Conservation (phyloP, 1,284 basidiomycete genomes). For the Psilocybe mexicana region DNA sequence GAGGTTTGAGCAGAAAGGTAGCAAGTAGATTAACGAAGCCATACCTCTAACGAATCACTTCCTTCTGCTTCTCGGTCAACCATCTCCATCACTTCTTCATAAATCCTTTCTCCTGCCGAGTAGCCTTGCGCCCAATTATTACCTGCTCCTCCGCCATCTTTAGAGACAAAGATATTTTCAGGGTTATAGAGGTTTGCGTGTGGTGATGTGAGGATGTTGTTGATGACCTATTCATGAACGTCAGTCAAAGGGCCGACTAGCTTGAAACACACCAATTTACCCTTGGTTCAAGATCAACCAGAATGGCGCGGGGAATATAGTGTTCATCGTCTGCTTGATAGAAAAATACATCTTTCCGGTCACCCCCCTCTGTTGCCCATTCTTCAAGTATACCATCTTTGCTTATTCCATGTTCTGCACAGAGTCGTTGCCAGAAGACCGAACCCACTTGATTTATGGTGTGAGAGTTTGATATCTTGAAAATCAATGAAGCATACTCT, state of each 20-base stretch:
- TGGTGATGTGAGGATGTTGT: conserved; percentile 90
- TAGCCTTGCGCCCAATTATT: conserved; percentile 99
- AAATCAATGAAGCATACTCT: conserved; percentile 60
- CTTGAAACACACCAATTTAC: conserved; percentile 47
- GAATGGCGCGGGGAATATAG: conserved; percentile 95
- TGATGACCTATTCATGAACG: conserved; percentile 75
- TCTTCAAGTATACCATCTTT: conserved; percentile 93
- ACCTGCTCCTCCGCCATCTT: conserved; percentile 96
- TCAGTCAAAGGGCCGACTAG: conserved; percentile 8
- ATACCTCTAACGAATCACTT: conserved; percentile 94
- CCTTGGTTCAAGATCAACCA: conserved; percentile 97
- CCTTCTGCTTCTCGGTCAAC: conserved; percentile 98
- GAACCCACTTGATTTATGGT: conserved; percentile 66
- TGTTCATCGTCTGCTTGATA: conserved; percentile 99
- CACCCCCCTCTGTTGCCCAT: conserved; percentile 91
- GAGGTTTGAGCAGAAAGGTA: background rate
- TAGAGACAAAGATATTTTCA: conserved; percentile 95
- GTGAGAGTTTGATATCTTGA: conserved; percentile 9
- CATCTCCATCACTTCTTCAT: conserved; percentile 99
- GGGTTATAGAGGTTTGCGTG: conserved; percentile 97
- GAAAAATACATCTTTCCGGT: conserved; percentile 99
- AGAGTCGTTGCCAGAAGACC: conserved; percentile 94
- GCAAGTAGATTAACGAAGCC: background rate
- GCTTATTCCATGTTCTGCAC: conserved; percentile 94
- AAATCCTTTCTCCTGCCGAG: conserved; percentile 85